phyloP scores from a whole-genome alignment of 495 filamentous ascomycete genomes.

The Parmelia sp. region DNA sequence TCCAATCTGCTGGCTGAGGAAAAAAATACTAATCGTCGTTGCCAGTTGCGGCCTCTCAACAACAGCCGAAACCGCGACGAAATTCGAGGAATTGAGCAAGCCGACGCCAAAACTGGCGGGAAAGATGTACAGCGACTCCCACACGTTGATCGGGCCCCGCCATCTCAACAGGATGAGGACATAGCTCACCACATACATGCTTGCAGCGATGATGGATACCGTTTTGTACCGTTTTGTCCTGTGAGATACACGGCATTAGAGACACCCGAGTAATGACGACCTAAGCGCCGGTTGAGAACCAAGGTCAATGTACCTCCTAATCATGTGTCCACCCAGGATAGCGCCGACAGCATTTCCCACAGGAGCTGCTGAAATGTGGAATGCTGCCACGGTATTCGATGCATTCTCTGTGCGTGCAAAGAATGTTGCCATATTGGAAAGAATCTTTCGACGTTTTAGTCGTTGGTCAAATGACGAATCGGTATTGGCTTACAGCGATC shows the following conservation, averaged over 20 bases:
- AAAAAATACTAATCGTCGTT: slow-evolving; percentile 32
- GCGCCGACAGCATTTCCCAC: slow-evolving; percentile 28
- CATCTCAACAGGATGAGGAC: slow-evolving; percentile 30
- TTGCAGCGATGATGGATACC: slow-evolving; percentile 24
- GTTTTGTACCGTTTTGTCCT: slow-evolving; percentile 31
- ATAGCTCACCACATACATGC: slow-evolving; percentile 19
- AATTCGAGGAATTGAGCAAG: slow-evolving; percentile 30
- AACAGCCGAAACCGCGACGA: slow-evolving; percentile 29
- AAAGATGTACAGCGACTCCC: slow-evolving; percentile 26
- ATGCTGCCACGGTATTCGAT: slow-evolving; percentile 22
- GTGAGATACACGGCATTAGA: not conserved
- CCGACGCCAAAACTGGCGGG: slow-evolving; percentile 28
- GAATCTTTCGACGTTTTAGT: not conserved
- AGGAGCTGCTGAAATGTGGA: slow-evolving; percentile 12
- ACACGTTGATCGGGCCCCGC: slow-evolving; percentile 26
- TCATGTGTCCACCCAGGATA: slow-evolving; percentile 27
- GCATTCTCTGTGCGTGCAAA: slow-evolving; percentile 28
- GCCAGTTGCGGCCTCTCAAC: slow-evolving; percentile 26
- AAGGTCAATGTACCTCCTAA: slow-evolving; percentile 29
- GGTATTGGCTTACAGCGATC: slow-evolving; percentile 19
- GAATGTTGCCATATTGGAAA: slow-evolving; percentile 15
- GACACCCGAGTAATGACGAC: too few relatives aligned
- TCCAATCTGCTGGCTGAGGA: slow-evolving; percentile 35
- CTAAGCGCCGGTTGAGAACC: too few relatives aligned
- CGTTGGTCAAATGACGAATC: too few relatives aligned